Evolutionary conservation across 371 early-diverging fungal species (phyloP).

Genomic region (Nematocida parisii): DNA sequence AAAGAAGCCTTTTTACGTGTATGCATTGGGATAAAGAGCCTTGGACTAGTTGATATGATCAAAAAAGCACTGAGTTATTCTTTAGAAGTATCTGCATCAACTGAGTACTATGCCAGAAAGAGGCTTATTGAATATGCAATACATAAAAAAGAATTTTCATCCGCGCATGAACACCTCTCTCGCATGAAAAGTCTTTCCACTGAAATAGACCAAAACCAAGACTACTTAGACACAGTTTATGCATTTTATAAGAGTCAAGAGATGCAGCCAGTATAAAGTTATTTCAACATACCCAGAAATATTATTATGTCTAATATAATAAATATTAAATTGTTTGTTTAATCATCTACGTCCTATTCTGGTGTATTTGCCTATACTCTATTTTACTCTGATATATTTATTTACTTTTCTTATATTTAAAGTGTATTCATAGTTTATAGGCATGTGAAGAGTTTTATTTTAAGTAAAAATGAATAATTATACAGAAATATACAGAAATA

Average conservation of each 20-base stretch:
- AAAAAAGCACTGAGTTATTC: background rate
- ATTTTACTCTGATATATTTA: too few species aligned
- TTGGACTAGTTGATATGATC: conserved; percentile 6
- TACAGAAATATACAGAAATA: too few species aligned
- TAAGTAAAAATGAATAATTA: too few species aligned
- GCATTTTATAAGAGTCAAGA: conserved; percentile 30
- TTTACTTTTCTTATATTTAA: too few species aligned
- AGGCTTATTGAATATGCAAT: conserved; percentile 48
- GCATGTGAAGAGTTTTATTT: too few species aligned
- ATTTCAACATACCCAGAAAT: too few species aligned
- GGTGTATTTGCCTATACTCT: too few species aligned
- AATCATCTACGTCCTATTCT: too few species aligned
- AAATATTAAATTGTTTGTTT: too few species aligned
- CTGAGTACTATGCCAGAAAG: conserved; percentile 48
- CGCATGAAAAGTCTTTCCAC: conserved; percentile 32
- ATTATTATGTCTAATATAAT: too few species aligned
- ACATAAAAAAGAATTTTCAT: conserved; percentile 3
- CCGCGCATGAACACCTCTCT: conserved; percentile 14
- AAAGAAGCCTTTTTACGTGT: conserved; percentile 35
- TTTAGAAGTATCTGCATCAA: background rate
- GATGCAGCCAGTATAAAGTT: background rate
- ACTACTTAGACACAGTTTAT: conserved; percentile 40
- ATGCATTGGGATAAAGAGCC: conserved; percentile 30
- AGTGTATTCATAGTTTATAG: too few species aligned
- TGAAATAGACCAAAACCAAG: conserved; percentile 35